Base-by-base conservation (phyloP, 345 rosid species). In the Eucalyptus paniculata region DNA sequence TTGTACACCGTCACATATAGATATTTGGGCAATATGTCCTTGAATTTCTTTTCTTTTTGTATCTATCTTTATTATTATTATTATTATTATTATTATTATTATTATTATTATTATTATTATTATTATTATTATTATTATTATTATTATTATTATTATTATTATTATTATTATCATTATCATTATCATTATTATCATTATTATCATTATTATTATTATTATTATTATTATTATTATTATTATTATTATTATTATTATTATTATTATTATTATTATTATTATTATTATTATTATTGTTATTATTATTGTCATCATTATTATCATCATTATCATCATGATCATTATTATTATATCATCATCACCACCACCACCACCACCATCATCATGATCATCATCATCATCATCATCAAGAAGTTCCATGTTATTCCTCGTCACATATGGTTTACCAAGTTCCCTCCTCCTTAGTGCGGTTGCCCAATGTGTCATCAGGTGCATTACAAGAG, bases 201-300 rank as follows among this genome's bases (percentile, higher is more conserved):
- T 42, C 2, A 49, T 49, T 2, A 12, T 49, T 16, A 13, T 13
- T 5, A 49, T 49, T 0, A 16, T 50, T 0, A 15, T 15, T 1
- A 5, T 50, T 1, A 5, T 50, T 1, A 5, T 1, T 0, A 50
- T 50, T 0, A 49, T 4, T 0, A 12, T 49, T 1, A 6, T 16
- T 1, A 16, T 50, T 1, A 17, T 50, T 0, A 3, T 16, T 0
- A 16, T 50, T 0, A 16, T 6, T 2, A 50, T 50, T 1, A 50
- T 16, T 2, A 50, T 50, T 5, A 50, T 13, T 14, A 50, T 50
- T 5, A 50, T 13, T 14, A 50, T 50, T 5, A 13, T 50, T 14
- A 14, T 50, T 10, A 47, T 47, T 10, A 10, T 47, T 10, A 47
- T 47, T 47, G 12, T 47, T 1, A 47, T 42, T 2, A 42, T 42